Base-by-base conservation (phyloP, 805 yeast species). In the Hyphopichia homilentoma region DNA sequence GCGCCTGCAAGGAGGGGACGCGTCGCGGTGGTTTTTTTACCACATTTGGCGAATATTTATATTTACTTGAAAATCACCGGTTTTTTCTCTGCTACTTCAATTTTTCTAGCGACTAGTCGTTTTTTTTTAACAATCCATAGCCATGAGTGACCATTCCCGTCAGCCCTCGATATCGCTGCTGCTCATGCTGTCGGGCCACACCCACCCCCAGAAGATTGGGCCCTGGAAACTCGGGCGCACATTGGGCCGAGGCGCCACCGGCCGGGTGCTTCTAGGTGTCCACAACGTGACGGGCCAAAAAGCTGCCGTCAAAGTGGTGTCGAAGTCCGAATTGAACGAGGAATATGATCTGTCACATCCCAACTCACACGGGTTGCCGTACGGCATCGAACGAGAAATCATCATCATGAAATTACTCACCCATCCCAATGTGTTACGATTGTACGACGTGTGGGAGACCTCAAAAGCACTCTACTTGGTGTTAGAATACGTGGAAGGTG, bases 361-460 rank as follows among this genome's bases (percentile, higher is more conserved):
- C 11, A 35, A 33, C 13, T 43, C 43, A 17, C 47, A 43, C 14
- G 86, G 87, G 1, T 70, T 84, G 36, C 95, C 96, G 3, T 88
- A 90, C 55, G 98, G 98, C 24, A 90, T 93, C 27, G 98, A 93
- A 61, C 75, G 97, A 44, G 98, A 93, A 56, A 95, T 93, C 42
- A 89, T 93, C 47, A 93, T 93, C 47, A 93, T 90, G 98, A 93
- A 93, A 61, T 70, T 93, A 25, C 77, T 93, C 28, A 85, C 93
- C 39, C 97, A 93, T 58, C 87, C 95, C 8, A 90, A 93, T 51
- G 93, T 93, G 16, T 79, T 93, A 75, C 84, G 93, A 16, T 68
- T 93, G 24, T 93, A 88, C 54, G 98, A 93, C 53, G 98, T 93
- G 16, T 93, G 97, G 97, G 98, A 93, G 59, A 90, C 94, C 44